Evolutionary conservation across 805 yeast species (phyloP).

Genomic region (Naumovozyma baii): DNA sequence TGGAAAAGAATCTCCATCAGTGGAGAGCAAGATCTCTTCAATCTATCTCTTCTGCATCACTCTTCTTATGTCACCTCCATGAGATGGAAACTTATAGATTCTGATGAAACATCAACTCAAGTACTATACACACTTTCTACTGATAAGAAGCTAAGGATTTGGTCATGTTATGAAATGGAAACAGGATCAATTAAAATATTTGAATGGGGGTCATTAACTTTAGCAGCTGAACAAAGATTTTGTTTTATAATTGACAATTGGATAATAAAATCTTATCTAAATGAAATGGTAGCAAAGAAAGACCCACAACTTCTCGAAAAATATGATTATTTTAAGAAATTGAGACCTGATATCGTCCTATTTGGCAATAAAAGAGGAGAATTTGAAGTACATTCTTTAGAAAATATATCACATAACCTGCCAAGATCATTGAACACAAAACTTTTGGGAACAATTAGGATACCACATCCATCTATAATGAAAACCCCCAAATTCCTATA

Average conservation of each 20-base stretch:
- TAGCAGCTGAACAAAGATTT: conserved; percentile 22
- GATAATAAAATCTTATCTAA: conserved; percentile 25
- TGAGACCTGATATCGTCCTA: conserved; percentile 36
- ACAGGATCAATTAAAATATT: conserved; percentile 44
- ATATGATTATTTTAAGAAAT: conserved; percentile 16
- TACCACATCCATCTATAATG: conserved; percentile 22
- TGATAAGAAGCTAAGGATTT: conserved; percentile 52
- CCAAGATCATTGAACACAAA: conserved; percentile 43
- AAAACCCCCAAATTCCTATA: conserved; percentile 28
- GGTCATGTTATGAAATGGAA: conserved; percentile 57
- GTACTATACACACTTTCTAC: conserved; percentile 56
- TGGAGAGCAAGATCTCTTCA: conserved; percentile 53
- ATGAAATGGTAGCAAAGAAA: background rate
- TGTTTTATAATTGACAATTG: conserved; percentile 36
- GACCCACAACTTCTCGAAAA: conserved; percentile 5
- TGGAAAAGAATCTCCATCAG: conserved; percentile 73
- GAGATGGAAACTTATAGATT: conserved; percentile 47
- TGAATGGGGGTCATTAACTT: conserved; percentile 43
- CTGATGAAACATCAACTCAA: conserved; percentile 28
- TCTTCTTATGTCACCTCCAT: conserved; percentile 45
- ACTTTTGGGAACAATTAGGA: conserved; percentile 25
- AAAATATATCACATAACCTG: conserved; percentile 43
- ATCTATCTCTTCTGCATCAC: conserved; percentile 59
- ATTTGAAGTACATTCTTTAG: conserved; percentile 38
- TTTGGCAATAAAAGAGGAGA: conserved; percentile 35